Percentiles rank a stretch among this genome's conserved stretches.
Evolutionary conservation across 345 rosid species (phyloP).

Genomic region (Gossypium turneri): DNA sequence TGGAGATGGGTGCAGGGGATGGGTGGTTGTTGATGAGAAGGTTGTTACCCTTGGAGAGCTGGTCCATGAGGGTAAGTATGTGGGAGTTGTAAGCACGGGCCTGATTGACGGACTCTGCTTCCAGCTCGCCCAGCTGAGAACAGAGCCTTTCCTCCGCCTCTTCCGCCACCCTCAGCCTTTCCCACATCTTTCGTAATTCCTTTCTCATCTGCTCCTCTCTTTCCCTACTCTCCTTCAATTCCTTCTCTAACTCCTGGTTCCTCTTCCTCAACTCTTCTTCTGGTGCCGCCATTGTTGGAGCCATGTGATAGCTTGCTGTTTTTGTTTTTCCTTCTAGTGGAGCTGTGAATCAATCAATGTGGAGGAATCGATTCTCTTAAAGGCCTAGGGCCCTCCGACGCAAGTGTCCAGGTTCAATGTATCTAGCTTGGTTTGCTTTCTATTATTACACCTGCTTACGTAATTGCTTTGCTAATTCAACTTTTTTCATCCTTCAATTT

Average conservation of each 20-base stretch:
- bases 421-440: not conserved
- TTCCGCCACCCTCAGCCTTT: conserved; percentile 41
- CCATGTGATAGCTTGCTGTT: not conserved
- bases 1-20: not conserved
- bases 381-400: not conserved
- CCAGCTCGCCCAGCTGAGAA: conserved; percentile 76
- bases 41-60: conserved; percentile 47
- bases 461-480: too few relatives aligned
- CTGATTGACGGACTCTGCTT: conserved; percentile 67
- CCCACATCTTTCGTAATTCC: not conserved
- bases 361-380: not conserved
- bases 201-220: conserved; percentile 9
- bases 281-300: not conserved
- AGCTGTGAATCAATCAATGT: not conserved
- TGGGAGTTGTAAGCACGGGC: conserved; percentile 70
- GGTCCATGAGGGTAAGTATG: conserved; percentile 49
- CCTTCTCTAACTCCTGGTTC: conserved; percentile 15
- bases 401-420: conserved; percentile 17
- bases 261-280: conserved; percentile 11
- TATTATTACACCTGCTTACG: too few relatives aligned
- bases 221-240: conserved; percentile 6
- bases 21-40: conserved; percentile 11
- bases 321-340: not conserved
- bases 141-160: conserved; percentile 47
- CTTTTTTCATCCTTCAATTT: too few relatives aligned